phyloP scores from a whole-genome alignment of 163 green algal species.

The Smithsoniella earleae region DNA sequence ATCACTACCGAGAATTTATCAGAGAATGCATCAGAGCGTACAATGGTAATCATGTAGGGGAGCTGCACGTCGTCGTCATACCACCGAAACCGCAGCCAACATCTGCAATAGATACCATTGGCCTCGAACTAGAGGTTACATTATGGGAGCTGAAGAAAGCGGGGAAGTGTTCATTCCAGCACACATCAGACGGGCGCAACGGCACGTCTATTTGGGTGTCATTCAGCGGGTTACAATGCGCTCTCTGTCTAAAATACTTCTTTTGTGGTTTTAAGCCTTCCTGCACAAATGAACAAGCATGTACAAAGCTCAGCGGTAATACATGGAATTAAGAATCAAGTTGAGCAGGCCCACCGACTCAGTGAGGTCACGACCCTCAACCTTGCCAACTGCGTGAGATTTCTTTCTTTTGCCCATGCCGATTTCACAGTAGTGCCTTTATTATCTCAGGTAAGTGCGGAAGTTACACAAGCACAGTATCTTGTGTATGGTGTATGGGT shows the following conservation, averaged over 20 bases:
- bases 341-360: neutral
- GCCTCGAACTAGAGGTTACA: conserved; percentile 14
- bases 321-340: too few relatives aligned
- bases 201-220: conserved; percentile 71
- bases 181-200: conserved; percentile 44
- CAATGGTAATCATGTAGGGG: neutral
- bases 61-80: conserved; percentile 67
- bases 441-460: too few relatives aligned
- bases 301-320: too few relatives aligned
- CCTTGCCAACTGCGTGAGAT: neutral
- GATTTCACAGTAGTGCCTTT: too few relatives aligned
- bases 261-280: conserved; percentile 57
- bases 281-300: too few relatives aligned
- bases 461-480: too few relatives aligned
- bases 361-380: conserved; percentile 8
- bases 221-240: conserved; percentile 92
- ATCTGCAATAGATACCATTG: conserved; percentile 77
- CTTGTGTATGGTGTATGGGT: too few relatives aligned
- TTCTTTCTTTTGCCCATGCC: conserved; percentile 27
- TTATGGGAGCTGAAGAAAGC: neutral
- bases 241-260: conserved; percentile 75
- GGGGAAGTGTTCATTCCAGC: conserved; percentile 53
- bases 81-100: conserved; percentile 96
- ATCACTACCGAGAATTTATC: conserved; percentile 16
- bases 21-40: neutral